Evolutionary conservation across 73 alveolate genomes (phyloP).

Genomic region (Paramecium tetraurelia): DNA sequence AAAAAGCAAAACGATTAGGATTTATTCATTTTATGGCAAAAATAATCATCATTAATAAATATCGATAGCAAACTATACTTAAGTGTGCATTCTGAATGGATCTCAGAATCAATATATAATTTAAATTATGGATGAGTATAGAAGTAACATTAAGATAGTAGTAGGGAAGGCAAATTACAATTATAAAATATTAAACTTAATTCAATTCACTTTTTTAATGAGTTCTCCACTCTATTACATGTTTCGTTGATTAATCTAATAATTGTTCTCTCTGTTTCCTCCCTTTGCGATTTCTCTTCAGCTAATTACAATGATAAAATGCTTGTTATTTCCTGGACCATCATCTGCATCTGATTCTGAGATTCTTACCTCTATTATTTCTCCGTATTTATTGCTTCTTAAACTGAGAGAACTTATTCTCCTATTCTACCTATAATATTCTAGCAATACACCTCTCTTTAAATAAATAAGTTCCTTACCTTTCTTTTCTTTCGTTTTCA

Average conservation of each 20-base stretch:
- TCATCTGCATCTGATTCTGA: conserved; percentile 63
- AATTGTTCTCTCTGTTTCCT: conserved; percentile 70
- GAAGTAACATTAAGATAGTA: background rate
- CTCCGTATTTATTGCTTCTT: conserved; percentile 60
- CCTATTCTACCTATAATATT: background rate
- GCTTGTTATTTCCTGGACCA: conserved; percentile 69
- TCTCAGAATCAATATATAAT: background rate
- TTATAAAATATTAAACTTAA: background rate
- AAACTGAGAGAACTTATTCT: conserved; percentile 70
- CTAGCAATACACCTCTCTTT: background rate
- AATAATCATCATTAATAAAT: background rate
- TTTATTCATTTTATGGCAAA: background rate
- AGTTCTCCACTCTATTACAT: conserved; percentile 69
- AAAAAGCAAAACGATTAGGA: background rate
- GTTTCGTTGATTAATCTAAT: conserved; percentile 73
- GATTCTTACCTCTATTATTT: conserved; percentile 71
- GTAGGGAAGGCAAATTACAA: background rate
- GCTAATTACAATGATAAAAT: conserved; percentile 61
- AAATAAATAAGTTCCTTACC: conserved; percentile 22
- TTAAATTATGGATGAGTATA: background rate
- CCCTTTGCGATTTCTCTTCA: conserved; percentile 66
- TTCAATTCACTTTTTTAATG: background rate
- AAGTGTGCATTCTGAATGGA: background rate
- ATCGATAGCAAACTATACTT: background rate
- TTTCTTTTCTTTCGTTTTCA: conserved; percentile 69